Percentiles rank a stretch among this genome's conserved stretches.
Evolutionary conservation across 2,329 filamentous ascomycete species (phyloP).

Genomic region (Mollisia scopiformis): DNA sequence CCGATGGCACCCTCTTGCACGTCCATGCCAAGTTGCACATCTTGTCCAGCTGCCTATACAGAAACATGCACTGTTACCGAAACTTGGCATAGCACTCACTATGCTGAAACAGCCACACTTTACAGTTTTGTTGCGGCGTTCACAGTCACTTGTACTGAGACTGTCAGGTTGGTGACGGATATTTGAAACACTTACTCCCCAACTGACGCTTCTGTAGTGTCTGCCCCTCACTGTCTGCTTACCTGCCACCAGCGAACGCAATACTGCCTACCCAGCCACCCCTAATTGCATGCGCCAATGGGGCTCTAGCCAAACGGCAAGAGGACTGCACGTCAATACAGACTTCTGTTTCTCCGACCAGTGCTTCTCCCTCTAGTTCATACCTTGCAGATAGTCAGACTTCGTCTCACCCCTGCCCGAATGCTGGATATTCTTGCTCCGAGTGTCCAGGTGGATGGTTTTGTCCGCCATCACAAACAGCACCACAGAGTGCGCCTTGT

Average conservation of each 20-base stretch:
- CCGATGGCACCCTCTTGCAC: neutral
- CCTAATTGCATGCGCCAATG: conserved; percentile 17
- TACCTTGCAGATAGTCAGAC: neutral
- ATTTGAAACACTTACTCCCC: neutral
- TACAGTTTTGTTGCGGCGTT: conserved; percentile 26
- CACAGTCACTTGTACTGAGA: conserved; percentile 29
- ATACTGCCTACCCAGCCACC: neutral
- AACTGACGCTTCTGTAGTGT: conserved; percentile 2
- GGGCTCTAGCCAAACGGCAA: conserved; percentile 13
- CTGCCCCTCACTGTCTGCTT: conserved; percentile 9
- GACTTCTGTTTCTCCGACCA: neutral
- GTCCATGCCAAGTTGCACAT: conserved; percentile 5
- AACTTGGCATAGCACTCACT: conserved; percentile 30
- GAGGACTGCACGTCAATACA: conserved; percentile 12
- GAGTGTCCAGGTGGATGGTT: conserved; percentile 26
- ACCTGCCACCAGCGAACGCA: conserved; percentile 3
- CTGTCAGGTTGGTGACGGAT: conserved; percentile 17
- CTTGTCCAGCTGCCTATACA: conserved; percentile 20
- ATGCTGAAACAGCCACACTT: conserved; percentile 25
- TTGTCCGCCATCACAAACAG: conserved; percentile 22
- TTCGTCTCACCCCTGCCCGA: conserved; percentile 22
- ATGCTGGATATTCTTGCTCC: conserved; percentile 21
- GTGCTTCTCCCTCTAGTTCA: neutral
- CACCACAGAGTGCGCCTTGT: conserved; percentile 20
- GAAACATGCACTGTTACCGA: conserved; percentile 28